phyloP scores from a whole-genome alignment of 331 rosid genomes.

The Quercus phellos region DNA sequence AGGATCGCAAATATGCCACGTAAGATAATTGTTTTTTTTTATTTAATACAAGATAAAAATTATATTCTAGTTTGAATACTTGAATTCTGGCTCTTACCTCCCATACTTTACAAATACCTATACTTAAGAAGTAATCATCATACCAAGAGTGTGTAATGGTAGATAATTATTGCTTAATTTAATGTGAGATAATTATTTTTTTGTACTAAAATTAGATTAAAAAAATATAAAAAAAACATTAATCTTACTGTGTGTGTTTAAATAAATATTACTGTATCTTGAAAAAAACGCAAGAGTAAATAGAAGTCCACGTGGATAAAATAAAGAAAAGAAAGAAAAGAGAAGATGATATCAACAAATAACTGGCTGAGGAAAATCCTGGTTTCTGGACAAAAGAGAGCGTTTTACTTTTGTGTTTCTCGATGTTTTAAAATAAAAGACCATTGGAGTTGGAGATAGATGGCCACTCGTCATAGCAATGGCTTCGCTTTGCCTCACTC shows the following conservation, averaged over 20 bases:
- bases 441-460: neutral
- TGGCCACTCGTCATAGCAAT: slow-evolving; percentile 25
- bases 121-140: accelerated
- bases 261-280: too few relatives aligned
- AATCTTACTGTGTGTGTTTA: accelerated
- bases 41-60: too few relatives aligned
- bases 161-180: too few relatives aligned
- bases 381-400: neutral
- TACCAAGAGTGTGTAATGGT: accelerated
- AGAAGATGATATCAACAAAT: neutral
- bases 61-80: too few relatives aligned
- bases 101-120: too few relatives aligned
- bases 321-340: neutral
- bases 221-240: accelerated
- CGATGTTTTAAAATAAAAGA: neutral
- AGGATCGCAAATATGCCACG: too few relatives aligned
- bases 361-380: slow-evolving; percentile 31
- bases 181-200: too few relatives aligned
- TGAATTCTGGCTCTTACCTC: accelerated
- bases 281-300: accelerated
- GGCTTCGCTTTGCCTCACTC: slow-evolving; percentile 71
- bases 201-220: too few relatives aligned
- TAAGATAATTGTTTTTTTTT: too few relatives aligned
- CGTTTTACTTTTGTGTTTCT: neutral
- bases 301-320: neutral